phyloP scores from a whole-genome alignment of 148 eudicot species.

The Diospyros lotus region DNA sequence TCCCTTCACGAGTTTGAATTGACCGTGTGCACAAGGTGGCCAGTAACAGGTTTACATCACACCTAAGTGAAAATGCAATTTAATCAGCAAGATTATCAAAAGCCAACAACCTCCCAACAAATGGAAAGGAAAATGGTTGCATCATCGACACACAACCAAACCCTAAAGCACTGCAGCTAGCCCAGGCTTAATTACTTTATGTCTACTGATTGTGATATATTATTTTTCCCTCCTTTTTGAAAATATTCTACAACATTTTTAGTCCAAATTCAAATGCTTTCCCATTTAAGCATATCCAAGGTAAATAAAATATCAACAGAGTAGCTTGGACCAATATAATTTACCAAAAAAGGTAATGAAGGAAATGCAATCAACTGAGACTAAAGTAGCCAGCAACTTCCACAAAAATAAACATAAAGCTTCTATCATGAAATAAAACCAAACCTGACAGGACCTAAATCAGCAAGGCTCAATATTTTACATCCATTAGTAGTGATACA shows the following conservation, averaged over 20 bases:
- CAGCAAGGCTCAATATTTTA: no score
- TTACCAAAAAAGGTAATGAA: no score
- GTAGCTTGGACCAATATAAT: no score
- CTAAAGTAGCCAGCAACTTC: no score
- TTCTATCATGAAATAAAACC: no score
- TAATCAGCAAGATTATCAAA: neutral
- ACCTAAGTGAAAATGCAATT: conserved; percentile 41
- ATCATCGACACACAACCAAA: neutral
- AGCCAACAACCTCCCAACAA: neutral
- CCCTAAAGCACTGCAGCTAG: neutral
- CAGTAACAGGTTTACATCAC: conserved; percentile 73
- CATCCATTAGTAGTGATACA: no score
- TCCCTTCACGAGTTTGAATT: conserved; percentile 93
- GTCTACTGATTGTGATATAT: neutral
- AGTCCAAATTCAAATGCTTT: neutral
- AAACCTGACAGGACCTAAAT: no score
- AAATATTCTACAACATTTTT: neutral
- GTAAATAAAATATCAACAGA: neutral
- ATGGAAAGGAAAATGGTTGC: conserved; percentile 1
- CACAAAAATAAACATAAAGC: no score
- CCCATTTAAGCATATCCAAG: neutral
- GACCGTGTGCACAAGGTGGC: conserved; percentile 81
- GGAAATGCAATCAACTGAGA: no score
- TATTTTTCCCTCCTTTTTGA: neutral
- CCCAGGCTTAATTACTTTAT: neutral